Base-by-base conservation (phyloP, 768 basidiomycete species). In the Kwoniella botswanensis region DNA sequence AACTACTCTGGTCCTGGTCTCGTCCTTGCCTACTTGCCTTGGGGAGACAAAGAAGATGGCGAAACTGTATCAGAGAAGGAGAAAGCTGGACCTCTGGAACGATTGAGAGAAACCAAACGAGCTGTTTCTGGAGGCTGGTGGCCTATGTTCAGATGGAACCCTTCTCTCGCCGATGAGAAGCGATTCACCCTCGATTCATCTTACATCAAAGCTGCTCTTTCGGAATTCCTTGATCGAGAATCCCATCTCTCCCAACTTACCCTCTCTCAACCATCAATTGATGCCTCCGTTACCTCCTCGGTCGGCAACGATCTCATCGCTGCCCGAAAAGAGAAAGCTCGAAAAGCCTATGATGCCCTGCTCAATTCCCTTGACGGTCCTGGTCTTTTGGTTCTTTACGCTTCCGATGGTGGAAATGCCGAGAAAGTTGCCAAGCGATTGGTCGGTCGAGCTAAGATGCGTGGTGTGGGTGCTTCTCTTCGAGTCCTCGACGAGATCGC, bases 141-240 rank as follows among this genome's bases (percentile, higher is more conserved):
- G 97, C 96, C 96, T 0, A 86, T 98, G 63, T 99, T 98, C 87
- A 89, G 97, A 67, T 99, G 96, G 95, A 91, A 99, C 83, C 97
- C 97, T 0, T 87, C 88, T 77, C 91, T 92, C 82, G 93, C 94
- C 77, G 81, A 82, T 56, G 82, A 81, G 64, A 87, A 90, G 79
- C 91, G 92, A 17, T 99, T 99, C 86, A 87, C 88, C 13, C 89
- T 99, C 69, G 97, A 98, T 84, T 94, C 93, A 3, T 93, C 96
- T 75, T 87, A 90, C 41, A 88, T 99, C 85, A 98, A 98, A 88
- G 91, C 93, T 71, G 96, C 97, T 78, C 86, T 99, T 22, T 89
- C 90, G 82, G 87, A 90, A 76, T 99, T 98, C 89, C 90, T 99
- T 71, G 95, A 98, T 81, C 88, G 94, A 57, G 92, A 98, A 84